Evolutionary conservation across 176 grass and related monocot species (phyloP).

Genomic region (Avena eriantha): DNA sequence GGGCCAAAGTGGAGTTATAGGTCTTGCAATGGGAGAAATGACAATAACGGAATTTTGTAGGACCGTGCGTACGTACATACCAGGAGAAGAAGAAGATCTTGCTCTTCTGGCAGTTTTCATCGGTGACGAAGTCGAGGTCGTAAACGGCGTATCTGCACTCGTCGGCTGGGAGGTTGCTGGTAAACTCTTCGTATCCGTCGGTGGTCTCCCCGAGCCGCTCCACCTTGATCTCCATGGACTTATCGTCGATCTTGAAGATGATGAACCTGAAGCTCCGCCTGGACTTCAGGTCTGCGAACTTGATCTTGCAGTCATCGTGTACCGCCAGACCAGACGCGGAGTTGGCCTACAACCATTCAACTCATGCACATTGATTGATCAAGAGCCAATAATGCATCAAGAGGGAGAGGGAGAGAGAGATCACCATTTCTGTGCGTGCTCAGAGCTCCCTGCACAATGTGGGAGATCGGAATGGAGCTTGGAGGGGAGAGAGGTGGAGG

Average conservation of each 20-base stretch:
- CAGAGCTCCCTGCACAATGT: neutral
- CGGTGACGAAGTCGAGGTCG: conserved; percentile 81
- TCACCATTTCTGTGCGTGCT: conserved; percentile 39
- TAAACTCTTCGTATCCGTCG: conserved; percentile 73
- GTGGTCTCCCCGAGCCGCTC: conserved; percentile 61
- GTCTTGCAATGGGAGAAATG: neutral
- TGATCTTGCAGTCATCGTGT: conserved; percentile 76
- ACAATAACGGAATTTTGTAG: neutral
- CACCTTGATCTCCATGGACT: conserved; percentile 74
- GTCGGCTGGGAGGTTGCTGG: conserved; percentile 63
- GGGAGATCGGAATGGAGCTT: neutral
- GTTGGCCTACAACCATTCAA: conserved; percentile 53
- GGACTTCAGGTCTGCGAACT: conserved; percentile 71
- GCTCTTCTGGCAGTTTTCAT: conserved; percentile 98
- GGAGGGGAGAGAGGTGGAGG: neutral
- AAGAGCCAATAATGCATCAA: neutral
- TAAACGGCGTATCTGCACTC: conserved; percentile 89
- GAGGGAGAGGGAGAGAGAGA: neutral
- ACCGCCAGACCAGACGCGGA: conserved; percentile 70
- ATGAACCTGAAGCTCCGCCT: conserved; percentile 72
- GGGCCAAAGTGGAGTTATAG: neutral
- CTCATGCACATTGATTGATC: neutral
- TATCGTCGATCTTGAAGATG: conserved; percentile 75
- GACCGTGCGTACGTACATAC: conserved; percentile 23
- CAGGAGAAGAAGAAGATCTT: conserved; percentile 97